Conservation (phyloP, 768 basidiomycete genomes). For the Leucocoprinus sp. region DNA sequence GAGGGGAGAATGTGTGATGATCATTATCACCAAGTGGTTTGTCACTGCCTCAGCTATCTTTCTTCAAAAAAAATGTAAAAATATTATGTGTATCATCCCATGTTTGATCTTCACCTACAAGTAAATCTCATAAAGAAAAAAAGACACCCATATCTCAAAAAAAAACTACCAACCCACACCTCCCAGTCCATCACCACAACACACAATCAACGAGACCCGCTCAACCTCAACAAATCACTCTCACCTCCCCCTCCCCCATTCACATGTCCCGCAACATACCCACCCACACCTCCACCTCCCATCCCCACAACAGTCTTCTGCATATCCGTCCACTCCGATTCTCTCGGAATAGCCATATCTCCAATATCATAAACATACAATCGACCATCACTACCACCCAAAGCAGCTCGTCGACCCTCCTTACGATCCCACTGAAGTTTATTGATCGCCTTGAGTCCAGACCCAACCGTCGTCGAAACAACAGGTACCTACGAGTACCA, state of each 20-base stretch:
- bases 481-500: conserved; percentile 64
- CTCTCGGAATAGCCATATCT: conserved; percentile 80
- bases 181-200: neutral
- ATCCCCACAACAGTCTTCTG: conserved; percentile 80
- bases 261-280: conserved; percentile 21
- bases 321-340: conserved; percentile 90
- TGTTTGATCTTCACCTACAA: no score
- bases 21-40: no score
- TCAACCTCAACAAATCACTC: conserved; percentile 20
- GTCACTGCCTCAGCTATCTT: no score
- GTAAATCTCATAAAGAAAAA: no score
- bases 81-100: no score
- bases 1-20: no score
- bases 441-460: conserved; percentile 75
- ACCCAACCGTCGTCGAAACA: conserved; percentile 76
- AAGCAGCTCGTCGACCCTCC: conserved; percentile 81
- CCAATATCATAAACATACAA: conserved; percentile 94
- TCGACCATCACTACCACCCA: conserved; percentile 89
- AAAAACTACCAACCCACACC: neutral
- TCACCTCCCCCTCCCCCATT: conserved; percentile 31
- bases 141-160: neutral
- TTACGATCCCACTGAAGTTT: conserved; percentile 94
- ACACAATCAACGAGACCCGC: conserved; percentile 23
- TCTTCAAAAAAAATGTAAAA: no score
- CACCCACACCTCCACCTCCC: conserved; percentile 34